These are phyloP conservation scores for Plenodomus biglobosus DNA, from an alignment of 2,329 filamentous ascomycete species.

Conservation along the genomic window DNA sequence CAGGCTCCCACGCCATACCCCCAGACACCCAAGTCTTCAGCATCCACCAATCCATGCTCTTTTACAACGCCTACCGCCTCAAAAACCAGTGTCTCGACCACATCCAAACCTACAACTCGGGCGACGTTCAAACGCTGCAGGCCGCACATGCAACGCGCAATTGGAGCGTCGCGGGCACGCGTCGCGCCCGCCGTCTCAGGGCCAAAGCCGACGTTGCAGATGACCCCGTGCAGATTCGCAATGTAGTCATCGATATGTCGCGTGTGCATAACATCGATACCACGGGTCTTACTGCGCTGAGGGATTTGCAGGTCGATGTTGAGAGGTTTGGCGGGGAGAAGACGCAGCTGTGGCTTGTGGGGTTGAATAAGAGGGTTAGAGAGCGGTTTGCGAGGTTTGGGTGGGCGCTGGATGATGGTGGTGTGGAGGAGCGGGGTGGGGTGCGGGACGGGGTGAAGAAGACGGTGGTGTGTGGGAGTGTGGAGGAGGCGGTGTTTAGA, in stretches of 20 bases:
- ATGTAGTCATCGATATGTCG: conserved; percentile 57
- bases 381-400: conserved; percentile 39
- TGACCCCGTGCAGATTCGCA: conserved; percentile 47
- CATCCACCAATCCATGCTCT: conserved; percentile 61
- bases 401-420: conserved; percentile 26
- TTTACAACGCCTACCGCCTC: conserved; percentile 60
- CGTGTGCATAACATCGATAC: conserved; percentile 57
- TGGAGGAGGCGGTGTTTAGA: conserved; percentile 18
- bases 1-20: conserved; percentile 29
- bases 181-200: conserved; percentile 52
- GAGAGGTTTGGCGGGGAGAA: conserved; percentile 53
- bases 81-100: conserved; percentile 55
- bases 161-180: conserved; percentile 58
- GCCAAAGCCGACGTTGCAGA: conserved; percentile 39
- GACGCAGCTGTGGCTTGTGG: conserved; percentile 54
- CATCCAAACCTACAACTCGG: conserved; percentile 52
- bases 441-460: conserved; percentile 7
- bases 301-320: conserved; percentile 53
- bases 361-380: conserved; percentile 48
- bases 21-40: conserved; percentile 59
- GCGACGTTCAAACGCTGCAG: conserved; percentile 43
- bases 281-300: conserved; percentile 55
- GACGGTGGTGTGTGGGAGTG: conserved; percentile 15
- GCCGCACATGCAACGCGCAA: conserved; percentile 48
- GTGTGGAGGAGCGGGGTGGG: not conserved